phyloP scores from a whole-genome alignment of 1,284 basidiomycete species.

The Rhodotorula sp. region DNA sequence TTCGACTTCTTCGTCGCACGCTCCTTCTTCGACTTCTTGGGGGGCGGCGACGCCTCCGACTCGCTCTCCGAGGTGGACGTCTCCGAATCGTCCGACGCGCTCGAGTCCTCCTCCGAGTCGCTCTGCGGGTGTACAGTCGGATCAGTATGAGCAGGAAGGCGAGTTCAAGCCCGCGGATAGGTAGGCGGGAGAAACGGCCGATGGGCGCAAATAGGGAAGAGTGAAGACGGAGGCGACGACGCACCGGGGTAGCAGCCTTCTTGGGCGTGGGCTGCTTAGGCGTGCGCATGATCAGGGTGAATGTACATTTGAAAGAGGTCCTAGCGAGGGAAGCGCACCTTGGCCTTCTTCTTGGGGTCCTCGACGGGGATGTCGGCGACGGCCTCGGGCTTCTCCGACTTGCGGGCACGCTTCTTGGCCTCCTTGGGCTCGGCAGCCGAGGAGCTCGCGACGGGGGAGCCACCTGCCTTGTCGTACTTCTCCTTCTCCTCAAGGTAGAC shows the following conservation, averaged over 20 bases:
- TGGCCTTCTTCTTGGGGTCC: constrained; percentile 24
- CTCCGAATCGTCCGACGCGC: constrained; percentile 14
- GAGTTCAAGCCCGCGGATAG: too few relatives aligned
- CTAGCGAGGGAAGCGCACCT: background rate
- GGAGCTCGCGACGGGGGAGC: background rate
- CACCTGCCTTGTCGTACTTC: constrained; percentile 26
- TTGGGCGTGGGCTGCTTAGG: background rate
- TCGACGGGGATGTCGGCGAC: constrained; percentile 29
- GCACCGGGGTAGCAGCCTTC: constrained; percentile 3
- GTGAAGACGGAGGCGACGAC: background rate
- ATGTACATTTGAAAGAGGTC: background rate
- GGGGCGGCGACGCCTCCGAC: constrained; percentile 11
- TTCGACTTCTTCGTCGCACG: constrained; percentile 25
- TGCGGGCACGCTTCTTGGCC: constrained; percentile 42
- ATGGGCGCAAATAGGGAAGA: background rate
- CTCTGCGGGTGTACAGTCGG: background rate
- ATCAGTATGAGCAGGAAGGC: background rate
- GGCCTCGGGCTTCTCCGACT: constrained; percentile 24
- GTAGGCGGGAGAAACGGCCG: background rate
- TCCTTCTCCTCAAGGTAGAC: constrained; percentile 30
- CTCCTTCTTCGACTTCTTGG: constrained; percentile 32
- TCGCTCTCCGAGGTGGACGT: constrained; percentile 8
- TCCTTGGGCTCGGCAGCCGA: constrained; percentile 17
- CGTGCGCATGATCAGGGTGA: background rate
- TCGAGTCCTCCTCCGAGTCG: constrained; percentile 9